Base-by-base conservation (phyloP, 2,329 filamentous ascomycete genomes). In the Fusarium humuli region DNA sequence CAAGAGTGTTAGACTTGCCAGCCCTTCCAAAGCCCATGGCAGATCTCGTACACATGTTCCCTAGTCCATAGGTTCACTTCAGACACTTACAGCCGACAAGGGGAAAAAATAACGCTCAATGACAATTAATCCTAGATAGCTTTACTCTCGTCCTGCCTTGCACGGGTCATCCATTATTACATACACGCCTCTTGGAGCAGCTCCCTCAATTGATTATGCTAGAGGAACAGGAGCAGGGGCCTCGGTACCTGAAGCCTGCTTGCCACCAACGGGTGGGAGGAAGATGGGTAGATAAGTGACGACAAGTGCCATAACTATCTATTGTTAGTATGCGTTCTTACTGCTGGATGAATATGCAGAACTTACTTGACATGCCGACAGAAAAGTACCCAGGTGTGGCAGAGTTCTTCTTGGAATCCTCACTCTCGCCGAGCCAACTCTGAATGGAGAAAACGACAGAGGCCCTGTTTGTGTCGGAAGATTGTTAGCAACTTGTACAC, bases 291-390 rank as follows among this genome's bases (percentile, higher is more conserved):
- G 79, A 67, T 87, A 87, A 54, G 82, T 84, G 32, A 86, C 82
- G 65, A 77, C 81, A 50, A 91, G 83, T 41, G 88, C 85, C 85
- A 91, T 87, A 64, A 89, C 88, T 91, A 65, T 65, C 13, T 52
- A 12, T 9, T 20, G 34, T 50, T 27, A 77, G 74, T 40, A 40
- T 18, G 6, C 18, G 29, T n/a, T 47, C 14, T 27, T 37, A 4
- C 25, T 41, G 18, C 13, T 23, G 14, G n/a, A 20, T 22, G 22
- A 22, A 23, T 41, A 22, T 25, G 32, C 29, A 52, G 58, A 22
- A 87, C 90, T 75, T 84, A 94, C 92, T 76, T 22, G 92, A 89
- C 92, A 97, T 96, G 80, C 90, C 87, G 59, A 96, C 89, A 59
- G 90, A 90, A 81, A 96, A 91, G 75, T 85, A 84, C 18, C 84